Evolutionary conservation across 2,329 filamentous ascomycete genomes (phyloP).

Genomic region (Neopestalotiopsis sp.): DNA sequence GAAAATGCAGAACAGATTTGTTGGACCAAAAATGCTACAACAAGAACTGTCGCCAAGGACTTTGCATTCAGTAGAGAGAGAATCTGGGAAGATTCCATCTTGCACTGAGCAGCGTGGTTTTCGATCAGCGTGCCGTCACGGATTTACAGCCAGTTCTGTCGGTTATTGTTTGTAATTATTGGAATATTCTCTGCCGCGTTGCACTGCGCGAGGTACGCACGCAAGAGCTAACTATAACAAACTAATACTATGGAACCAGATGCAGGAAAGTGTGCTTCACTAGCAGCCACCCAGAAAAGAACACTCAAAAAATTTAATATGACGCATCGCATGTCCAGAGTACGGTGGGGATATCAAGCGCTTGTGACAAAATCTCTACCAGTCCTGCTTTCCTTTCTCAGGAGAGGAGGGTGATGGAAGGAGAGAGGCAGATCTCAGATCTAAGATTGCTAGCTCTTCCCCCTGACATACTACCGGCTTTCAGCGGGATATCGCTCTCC

Average conservation of each 20-base stretch:
- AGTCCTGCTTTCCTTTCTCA: background rate
- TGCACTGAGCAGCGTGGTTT: background rate
- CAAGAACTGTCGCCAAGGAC: background rate
- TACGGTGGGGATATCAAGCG: too few species aligned
- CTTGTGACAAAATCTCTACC: background rate
- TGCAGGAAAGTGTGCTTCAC: too few species aligned
- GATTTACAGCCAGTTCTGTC: background rate
- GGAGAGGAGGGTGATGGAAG: background rate
- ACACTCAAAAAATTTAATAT: too few species aligned
- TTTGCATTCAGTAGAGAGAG: background rate
- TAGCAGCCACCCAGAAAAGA: too few species aligned
- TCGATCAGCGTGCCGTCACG: conserved; percentile 7
- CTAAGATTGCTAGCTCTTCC: background rate
- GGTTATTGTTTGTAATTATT: background rate
- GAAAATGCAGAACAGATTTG: conserved; percentile 2
- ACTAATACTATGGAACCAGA: too few species aligned
- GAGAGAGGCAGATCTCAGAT: background rate
- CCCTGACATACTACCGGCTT: too few species aligned
- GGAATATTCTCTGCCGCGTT: too few species aligned
- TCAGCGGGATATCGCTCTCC: too few species aligned
- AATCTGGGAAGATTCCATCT: conserved; percentile 7
- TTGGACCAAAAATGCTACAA: conserved; percentile 4
- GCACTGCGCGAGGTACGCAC: too few species aligned
- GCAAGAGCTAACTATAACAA: too few species aligned
- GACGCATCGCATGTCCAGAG: too few species aligned